Base-by-base conservation (phyloP, 805 yeast genomes). In the Candida parachauliodes region DNA sequence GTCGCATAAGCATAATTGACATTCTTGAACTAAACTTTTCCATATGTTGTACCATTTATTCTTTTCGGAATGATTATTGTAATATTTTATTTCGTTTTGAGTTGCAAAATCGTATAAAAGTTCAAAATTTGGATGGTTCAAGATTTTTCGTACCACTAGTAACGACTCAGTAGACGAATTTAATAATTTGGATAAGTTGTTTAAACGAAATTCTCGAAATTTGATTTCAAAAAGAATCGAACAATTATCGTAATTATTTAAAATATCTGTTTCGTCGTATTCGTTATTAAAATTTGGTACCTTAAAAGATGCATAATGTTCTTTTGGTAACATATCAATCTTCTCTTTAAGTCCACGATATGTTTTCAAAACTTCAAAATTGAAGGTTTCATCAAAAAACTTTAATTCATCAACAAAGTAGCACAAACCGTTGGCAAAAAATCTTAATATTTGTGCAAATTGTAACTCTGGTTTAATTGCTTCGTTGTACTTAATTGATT, bases 231-330 rank as follows among this genome's bases (percentile, higher is more conserved):
- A 32, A 10, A 11, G 12, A 6, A 32, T 16, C 16, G 28, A 12
- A 8, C 11, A 5, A 11, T 22, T 32, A 10, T 32, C 28, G 16
- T 15, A 32, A 32, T 32, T 25, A 24, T 32, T 19, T 12, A 21
- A 3, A 17, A 23, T 9, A 12, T 21, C 10, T 10, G 24, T 8
- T 8, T 21, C 10, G 24, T 23, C 28, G 23, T 32, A 8, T 17
- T 32, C 35, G n/a, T 32, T n/a, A 17, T 21, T 32, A 8, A 32
- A 32, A 32, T 32, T 32, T 23, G 35, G 35, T 8, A 32, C 35
- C 23, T 32, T 32, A 14, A 32, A 32, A 8, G 28, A 10, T 3
- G 35, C 35, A 17, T 23, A 7, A 8, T 32, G 26, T n/a, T 32
- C 35, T n/a, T 15, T 32, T 23, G 35, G 35, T n/a, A 32, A 15